phyloP scores from a whole-genome alignment of 805 yeast species.

The Millerozyma miso region DNA sequence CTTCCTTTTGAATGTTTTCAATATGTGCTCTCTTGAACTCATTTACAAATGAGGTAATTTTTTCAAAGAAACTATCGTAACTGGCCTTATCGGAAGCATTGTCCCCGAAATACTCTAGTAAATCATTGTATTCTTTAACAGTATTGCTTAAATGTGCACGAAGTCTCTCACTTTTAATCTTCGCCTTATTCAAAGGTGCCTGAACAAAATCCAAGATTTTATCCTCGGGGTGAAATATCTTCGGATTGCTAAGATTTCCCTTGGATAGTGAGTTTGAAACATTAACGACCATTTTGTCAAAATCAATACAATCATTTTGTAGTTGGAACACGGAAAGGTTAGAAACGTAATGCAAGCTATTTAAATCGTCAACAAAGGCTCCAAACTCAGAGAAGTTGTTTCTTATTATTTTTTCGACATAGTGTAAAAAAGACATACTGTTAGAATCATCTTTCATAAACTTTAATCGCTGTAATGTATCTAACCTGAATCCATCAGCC shows the following conservation, averaged over 20 bases:
- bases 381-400: constrained; percentile 77
- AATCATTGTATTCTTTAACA: constrained; percentile 57
- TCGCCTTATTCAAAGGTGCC: constrained; percentile 71
- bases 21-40: constrained; percentile 77
- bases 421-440: constrained; percentile 84
- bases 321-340: constrained; percentile 82
- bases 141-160: constrained; percentile 61
- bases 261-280: constrained; percentile 69
- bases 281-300: constrained; percentile 56
- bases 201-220: constrained; percentile 56
- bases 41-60: constrained; percentile 71
- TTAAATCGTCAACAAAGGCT: constrained; percentile 68
- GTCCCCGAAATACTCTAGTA: constrained; percentile 90
- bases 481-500: constrained; percentile 87
- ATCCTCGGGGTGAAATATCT: constrained; percentile 80
- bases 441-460: constrained; percentile 89
- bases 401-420: constrained; percentile 85
- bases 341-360: constrained; percentile 54
- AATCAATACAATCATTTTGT: constrained; percentile 65
- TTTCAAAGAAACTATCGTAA: constrained; percentile 66
- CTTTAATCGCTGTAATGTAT: constrained; percentile 83
- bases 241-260: constrained; percentile 82
- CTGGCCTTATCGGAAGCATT: constrained; percentile 67
- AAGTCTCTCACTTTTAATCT: constrained; percentile 61
- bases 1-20: constrained; percentile 79